phyloP scores from a whole-genome alignment of 1,284 basidiomycete species.

The Pascua sp. region DNA sequence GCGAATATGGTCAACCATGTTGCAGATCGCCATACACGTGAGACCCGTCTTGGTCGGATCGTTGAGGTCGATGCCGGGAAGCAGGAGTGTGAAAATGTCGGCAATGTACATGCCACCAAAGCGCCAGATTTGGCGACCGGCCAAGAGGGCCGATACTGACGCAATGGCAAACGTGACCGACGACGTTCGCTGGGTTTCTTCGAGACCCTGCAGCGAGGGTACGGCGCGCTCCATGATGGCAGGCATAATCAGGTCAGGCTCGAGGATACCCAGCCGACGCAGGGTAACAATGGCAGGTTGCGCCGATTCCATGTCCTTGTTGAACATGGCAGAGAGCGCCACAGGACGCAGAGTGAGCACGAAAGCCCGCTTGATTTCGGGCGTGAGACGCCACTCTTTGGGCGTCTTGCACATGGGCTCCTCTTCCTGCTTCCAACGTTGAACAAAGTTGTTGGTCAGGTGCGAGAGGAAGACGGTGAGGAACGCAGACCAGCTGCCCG shows the following conservation, averaged over 20 bases:
- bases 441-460: conserved; percentile 77
- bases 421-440: conserved; percentile 80
- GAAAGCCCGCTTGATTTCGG: conserved; percentile 75
- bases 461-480: conserved; percentile 74
- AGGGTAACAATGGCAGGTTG: conserved; percentile 51
- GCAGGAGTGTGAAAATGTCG: conserved; percentile 80
- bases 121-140: conserved; percentile 70
- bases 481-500: conserved; percentile 51
- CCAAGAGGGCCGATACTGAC: conserved; percentile 71
- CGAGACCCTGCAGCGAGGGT: conserved; percentile 84
- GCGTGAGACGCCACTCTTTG: conserved; percentile 66
- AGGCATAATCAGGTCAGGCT: conserved; percentile 85
- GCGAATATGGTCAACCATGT: conserved; percentile 73
- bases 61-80: conserved; percentile 72
- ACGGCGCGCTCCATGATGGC: conserved; percentile 89
- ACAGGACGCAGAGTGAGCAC: conserved; percentile 80
- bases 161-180: conserved; percentile 86
- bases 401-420: conserved; percentile 77
- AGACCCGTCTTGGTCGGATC: conserved; percentile 79
- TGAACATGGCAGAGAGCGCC: conserved; percentile 90
- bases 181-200: conserved; percentile 89
- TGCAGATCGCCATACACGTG: conserved; percentile 57
- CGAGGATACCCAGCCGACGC: conserved; percentile 63
- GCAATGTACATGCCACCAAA: conserved; percentile 81
- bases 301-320: conserved; percentile 62